These are phyloP conservation scores for Trichoderma cornu-damae DNA, from an alignment of 2,329 filamentous ascomycete species.

Conservation along the genomic window DNA sequence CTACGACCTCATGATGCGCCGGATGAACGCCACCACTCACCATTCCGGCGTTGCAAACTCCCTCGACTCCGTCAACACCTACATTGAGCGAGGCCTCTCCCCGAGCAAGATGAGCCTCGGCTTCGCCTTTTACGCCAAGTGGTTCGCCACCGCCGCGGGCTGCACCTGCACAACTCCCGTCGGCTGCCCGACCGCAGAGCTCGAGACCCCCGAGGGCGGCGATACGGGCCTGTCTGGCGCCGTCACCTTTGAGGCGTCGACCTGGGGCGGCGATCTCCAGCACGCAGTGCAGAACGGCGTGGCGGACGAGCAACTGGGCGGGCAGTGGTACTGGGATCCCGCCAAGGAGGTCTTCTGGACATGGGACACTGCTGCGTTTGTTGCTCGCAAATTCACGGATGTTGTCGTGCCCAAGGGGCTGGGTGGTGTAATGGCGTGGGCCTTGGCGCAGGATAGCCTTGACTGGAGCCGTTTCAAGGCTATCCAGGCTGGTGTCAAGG, in stretches of 20 bases:
- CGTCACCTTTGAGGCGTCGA: slow-evolving; percentile 36
- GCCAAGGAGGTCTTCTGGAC: slow-evolving; percentile 47
- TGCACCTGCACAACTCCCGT: slow-evolving; percentile 44
- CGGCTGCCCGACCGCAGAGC: slow-evolving; percentile 53
- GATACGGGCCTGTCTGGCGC: slow-evolving; percentile 50
- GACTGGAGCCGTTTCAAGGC: slow-evolving; percentile 41
- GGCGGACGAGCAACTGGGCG: slow-evolving; percentile 45
- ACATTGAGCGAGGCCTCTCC: slow-evolving; percentile 52
- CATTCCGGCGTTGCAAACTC: slow-evolving; percentile 56
- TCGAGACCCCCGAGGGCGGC: slow-evolving; percentile 56
- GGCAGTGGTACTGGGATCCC: slow-evolving; percentile 51
- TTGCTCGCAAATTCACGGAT: slow-evolving; percentile 42
- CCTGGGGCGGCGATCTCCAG: slow-evolving; percentile 35
- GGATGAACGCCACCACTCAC: slow-evolving; percentile 61
- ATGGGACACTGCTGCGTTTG: slow-evolving; percentile 49
- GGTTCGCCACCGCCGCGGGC: slow-evolving; percentile 51
- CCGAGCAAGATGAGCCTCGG: slow-evolving; percentile 58
- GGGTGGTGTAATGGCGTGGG: slow-evolving; percentile 52
- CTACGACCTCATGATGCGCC: slow-evolving; percentile 69
- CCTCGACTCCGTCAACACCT: slow-evolving; percentile 51
- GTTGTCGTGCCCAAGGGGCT: slow-evolving; percentile 40
- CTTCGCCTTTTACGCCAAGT: slow-evolving; percentile 66
- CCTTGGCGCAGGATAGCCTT: slow-evolving; percentile 44
- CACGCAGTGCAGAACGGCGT: slow-evolving; percentile 38
- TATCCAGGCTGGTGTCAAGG: slow-evolving; percentile 31